These are phyloP conservation scores for Typha latifolia DNA, from an alignment of 176 grass and related monocot species.

Conservation along the genomic window DNA sequence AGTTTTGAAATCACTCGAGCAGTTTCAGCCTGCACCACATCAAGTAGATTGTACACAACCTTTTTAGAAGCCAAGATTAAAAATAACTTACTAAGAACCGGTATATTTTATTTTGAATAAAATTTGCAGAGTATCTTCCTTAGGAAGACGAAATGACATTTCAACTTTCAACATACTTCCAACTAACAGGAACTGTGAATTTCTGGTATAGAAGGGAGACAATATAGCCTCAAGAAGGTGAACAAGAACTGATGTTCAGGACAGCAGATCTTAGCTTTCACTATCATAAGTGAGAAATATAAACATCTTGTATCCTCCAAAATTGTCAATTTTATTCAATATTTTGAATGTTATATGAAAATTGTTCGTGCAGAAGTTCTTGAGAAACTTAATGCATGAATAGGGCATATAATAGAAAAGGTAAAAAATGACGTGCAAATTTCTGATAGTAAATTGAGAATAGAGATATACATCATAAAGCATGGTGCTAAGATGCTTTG, in stretches of 20 bases:
- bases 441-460: conserved; percentile 12
- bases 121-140: too few relatives aligned
- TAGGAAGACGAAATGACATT: too few relatives aligned
- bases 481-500: conserved; percentile 54
- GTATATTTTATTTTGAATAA: background rate
- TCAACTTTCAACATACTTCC: background rate
- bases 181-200: too few relatives aligned
- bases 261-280: too few relatives aligned
- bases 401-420: conserved; percentile 6
- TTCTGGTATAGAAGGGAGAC: too few relatives aligned
- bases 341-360: too few relatives aligned
- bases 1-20: conserved; percentile 57
- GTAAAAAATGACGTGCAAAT: conserved; percentile 8
- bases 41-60: conserved; percentile 16
- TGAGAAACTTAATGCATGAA: background rate
- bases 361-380: background rate
- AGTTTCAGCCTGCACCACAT: conserved; percentile 51
- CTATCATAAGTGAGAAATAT: too few relatives aligned
- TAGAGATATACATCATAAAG: conserved; percentile 59
- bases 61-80: conserved; percentile 1
- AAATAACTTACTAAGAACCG: conserved; percentile 4
- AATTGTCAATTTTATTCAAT: too few relatives aligned
- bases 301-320: too few relatives aligned
- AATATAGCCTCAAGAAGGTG: too few relatives aligned
- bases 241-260: too few relatives aligned